Base-by-base conservation (phyloP, 2,329 filamentous ascomycete genomes). In the Diaporthe ampelina region DNA sequence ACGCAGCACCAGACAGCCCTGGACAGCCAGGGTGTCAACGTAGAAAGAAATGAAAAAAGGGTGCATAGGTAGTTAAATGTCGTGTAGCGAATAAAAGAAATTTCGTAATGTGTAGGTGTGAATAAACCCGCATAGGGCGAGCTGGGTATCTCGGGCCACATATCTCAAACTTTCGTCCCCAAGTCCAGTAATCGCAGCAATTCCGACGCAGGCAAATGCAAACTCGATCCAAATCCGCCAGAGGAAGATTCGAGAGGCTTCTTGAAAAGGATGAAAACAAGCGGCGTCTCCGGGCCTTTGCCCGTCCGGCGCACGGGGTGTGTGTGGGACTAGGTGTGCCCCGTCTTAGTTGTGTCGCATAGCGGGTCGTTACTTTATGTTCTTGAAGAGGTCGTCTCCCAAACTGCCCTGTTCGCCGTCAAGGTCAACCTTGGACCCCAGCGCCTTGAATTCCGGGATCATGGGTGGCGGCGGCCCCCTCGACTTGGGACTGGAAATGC, bases 401-500 rank as follows among this genome's bases (percentile, higher is more conserved):
- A 89, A 82, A 72, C 82, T 83, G 57, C 83, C 85, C 9, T 85
- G 84, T 56, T 89, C 84, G 63, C 81, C 79, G 32, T 84, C 81
- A 6, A 76, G 48, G 63, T 87, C 86, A 65, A 87, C 78, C 79
- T 86, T 87, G 73, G 87, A 85, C 78, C 89, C 85, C 72, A 91
- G 83, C 65, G 87, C 85, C 78, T 82, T 85, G 67, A 91, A 83
- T 79, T 91, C 89, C 26, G 90, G 90, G 68, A 91, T 91, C 88
- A 88, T 91, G 32, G 90, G 90, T 50, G 90, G 88, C 73, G 89
- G 90, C 11, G 89, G 89, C 15, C 87, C 87, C 48, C 80, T 76
- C 8, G 84, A 81, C 76, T 85, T 86, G 78, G 77, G 78, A 70
- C 79, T 76, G 67, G 59, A 13, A 72, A 70, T 61, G 59, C 57